Percentiles rank a stretch among this genome's conserved stretches.
phyloP scores from a whole-genome alignment of 2,329 filamentous ascomycete species.

The Cyphellophora europaea region DNA sequence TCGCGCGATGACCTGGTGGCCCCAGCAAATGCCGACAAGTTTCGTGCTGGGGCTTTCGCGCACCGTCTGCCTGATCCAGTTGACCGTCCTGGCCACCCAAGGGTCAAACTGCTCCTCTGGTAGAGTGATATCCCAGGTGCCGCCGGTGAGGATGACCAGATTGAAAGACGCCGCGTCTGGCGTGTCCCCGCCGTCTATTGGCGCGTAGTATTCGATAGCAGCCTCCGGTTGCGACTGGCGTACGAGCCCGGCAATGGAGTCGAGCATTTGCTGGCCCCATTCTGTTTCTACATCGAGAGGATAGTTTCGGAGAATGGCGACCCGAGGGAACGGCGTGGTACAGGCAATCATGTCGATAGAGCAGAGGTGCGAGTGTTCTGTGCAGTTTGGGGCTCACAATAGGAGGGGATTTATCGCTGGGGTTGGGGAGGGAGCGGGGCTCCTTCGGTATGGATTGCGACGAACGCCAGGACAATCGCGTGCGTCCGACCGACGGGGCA shows the following conservation, averaged over 20 bases:
- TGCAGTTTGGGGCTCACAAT: too few relatives aligned
- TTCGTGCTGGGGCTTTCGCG: constrained; percentile 23
- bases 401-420: too few relatives aligned
- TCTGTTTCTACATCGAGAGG: neutral
- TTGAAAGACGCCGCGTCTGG: constrained; percentile 4
- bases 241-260: constrained; percentile 2
- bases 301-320: constrained; percentile 6
- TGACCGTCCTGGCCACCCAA: constrained; percentile 34
- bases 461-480: too few relatives aligned
- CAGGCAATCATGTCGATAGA: too few relatives aligned
- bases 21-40: constrained; percentile 34
- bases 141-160: constrained; percentile 7
- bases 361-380: too few relatives aligned
- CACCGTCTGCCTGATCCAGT: constrained; percentile 28
- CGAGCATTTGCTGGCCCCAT: constrained; percentile 7
- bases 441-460: too few relatives aligned
- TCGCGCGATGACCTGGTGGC: constrained; percentile 34
- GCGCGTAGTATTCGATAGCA: constrained; percentile 3
- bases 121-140: constrained; percentile 4
- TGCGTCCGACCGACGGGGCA: too few relatives aligned
- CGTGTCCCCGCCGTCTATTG: constrained; percentile 4
- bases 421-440: too few relatives aligned
- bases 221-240: constrained; percentile 1
- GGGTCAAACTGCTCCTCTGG: constrained; percentile 25
- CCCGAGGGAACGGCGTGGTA: too few relatives aligned